A percentile compares a stretch with the other conserved stretches of the same genome.
Evolutionary conservation across 768 basidiomycete genomes (phyloP).

Genomic region (Russula emetica): DNA sequence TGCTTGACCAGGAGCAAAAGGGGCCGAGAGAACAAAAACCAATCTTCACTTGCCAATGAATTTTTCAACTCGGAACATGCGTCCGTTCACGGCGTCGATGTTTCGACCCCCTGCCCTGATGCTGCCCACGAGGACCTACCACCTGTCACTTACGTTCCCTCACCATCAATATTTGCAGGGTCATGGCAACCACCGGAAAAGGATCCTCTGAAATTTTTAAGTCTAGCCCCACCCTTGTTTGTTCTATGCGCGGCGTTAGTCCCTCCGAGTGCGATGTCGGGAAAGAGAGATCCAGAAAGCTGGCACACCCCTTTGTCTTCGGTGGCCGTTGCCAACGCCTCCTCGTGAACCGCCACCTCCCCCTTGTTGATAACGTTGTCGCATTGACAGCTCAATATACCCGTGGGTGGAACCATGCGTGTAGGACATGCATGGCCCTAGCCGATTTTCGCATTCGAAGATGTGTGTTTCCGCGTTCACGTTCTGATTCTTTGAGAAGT

Average conservation of each 20-base stretch:
- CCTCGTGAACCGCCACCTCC: not conserved
- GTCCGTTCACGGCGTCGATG: constrained; percentile 1
- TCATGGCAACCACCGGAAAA: not conserved
- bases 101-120: not conserved
- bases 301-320: not conserved
- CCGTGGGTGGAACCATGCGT: not conserved
- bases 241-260: not conserved
- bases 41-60: not conserved
- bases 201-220: not conserved
- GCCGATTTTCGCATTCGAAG: constrained; percentile 2
- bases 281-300: not conserved
- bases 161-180: constrained; percentile 10
- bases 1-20: not conserved
- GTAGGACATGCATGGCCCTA: not conserved
- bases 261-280: constrained; percentile 1
- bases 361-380: not conserved
- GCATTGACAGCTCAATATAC: constrained; percentile 10
- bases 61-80: not conserved
- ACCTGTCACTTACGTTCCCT: constrained; percentile 14
- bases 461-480: constrained; percentile 12
- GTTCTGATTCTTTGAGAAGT: not conserved
- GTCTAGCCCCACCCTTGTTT: constrained; percentile 2
- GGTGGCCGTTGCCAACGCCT: constrained; percentile 1
- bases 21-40: not conserved
- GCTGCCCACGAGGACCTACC: not conserved